phyloP scores from a whole-genome alignment of 192 early-diverging fungal species.

The Coemansia sp. region DNA sequence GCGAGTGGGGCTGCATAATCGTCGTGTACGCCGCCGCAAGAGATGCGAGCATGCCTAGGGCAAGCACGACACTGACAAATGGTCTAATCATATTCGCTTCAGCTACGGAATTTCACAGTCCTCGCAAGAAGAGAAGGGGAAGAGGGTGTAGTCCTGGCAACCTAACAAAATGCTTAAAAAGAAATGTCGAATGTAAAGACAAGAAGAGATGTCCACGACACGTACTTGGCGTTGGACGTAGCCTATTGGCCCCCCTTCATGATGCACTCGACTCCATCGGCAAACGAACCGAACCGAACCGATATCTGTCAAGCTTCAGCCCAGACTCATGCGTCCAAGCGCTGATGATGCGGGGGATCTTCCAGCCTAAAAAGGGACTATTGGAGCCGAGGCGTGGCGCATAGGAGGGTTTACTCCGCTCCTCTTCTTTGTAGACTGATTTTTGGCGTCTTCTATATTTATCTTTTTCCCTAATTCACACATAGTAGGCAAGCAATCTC shows the following conservation, averaged over 20 bases:
- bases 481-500: background rate
- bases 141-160: background rate
- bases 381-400: background rate
- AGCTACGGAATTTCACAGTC: background rate
- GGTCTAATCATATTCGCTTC: conserved; percentile 30
- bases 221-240: conserved; percentile 2
- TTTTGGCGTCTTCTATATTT: background rate
- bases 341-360: background rate
- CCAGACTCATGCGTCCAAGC: background rate
- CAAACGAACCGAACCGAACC: background rate
- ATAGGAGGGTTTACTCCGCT: background rate
- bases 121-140: background rate
- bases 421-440: background rate
- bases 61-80: conserved; percentile 18
- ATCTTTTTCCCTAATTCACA: background rate
- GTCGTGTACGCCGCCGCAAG: conserved; percentile 47
- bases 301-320: background rate
- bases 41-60: conserved; percentile 30
- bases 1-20: conserved; percentile 43
- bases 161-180: background rate
- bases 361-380: background rate
- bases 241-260: background rate
- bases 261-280: background rate
- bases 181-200: background rate
- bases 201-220: background rate